Evolutionary conservation across 768 basidiomycete genomes (phyloP).

Genomic region (Lactarius deliciosus): DNA sequence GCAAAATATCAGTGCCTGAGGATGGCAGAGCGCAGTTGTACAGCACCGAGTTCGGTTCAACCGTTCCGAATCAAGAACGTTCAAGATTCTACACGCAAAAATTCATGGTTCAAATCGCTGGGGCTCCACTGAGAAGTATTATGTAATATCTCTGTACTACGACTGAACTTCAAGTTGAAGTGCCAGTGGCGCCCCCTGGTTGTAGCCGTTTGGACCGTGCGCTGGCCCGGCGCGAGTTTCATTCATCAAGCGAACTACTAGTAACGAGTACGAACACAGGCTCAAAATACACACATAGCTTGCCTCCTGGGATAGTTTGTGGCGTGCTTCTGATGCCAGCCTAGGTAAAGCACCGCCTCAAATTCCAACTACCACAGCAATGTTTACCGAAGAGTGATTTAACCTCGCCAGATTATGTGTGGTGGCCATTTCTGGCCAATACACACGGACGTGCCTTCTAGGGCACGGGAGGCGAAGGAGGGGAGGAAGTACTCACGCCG

Average conservation of each 20-base stretch:
- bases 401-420: not conserved
- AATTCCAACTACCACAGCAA: not conserved
- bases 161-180: no score
- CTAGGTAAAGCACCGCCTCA: not conserved
- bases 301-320: not conserved
- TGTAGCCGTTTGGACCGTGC: no score
- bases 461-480: not conserved
- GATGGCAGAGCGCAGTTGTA: not conserved
- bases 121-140: not conserved
- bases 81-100: not conserved
- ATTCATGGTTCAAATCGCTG: not conserved
- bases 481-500: slow-evolving; percentile 25
- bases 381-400: not conserved
- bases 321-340: not conserved
- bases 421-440: not conserved
- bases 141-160: not conserved
- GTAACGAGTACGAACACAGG: not conserved
- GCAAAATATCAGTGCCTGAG: not conserved
- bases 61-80: not conserved
- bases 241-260: not conserved
- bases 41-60: not conserved
- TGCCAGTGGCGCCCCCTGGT: no score
- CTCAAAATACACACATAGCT: not conserved
- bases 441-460: not conserved
- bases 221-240: no score